Base-by-base conservation (phyloP, 441 rosid species). In the Capsella rubella region DNA sequence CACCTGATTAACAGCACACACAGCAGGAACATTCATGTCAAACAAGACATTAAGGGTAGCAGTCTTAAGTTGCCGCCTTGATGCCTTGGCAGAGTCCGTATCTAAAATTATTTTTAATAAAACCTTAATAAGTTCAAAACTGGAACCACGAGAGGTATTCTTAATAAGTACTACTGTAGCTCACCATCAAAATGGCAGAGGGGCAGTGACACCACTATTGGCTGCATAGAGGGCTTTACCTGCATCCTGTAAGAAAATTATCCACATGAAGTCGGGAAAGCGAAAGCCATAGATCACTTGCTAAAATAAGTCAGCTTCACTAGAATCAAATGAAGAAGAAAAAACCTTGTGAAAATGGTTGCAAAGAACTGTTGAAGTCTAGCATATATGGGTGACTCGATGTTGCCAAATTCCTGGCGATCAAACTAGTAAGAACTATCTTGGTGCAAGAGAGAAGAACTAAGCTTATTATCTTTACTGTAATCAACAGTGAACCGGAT, bases 1-100 rank as follows among this genome's bases (percentile, higher is more conserved):
- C 40, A 76, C 99, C 99, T 94, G 97, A 79, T 89, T 90, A 65
- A 94, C 68, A 45, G 99, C 89, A 87, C 94, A 94, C 42, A 94
- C 89, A 73, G 89, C 92, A 34, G 96, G 97, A 76, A 86, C 96
- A 82, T 90, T 83, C 92, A 94, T 86, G 71, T 89, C 95, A 85
- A 94, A 94, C 47, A 94, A 79, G 72, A 89, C 87, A 10, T 87
- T 70, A 77, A 81, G 71, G 71, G 91, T 86, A 71, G 95, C 89
- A 21, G 89, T 90, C 79, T 89, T 94, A 62, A 94, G 93, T 77
- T 87, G 99, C 79, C 84, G 81, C 81, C 99, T 89, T 61, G 97
- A 87, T 75, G 97, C 99, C 80, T 85, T 90, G 66, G 97, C 96
- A 34, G 92, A 74, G 80, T 94, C 97, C 35, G 92, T 94, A 79